phyloP scores from a whole-genome alignment of 495 filamentous ascomycete genomes.

The Talaromyces nanjingensis region DNA sequence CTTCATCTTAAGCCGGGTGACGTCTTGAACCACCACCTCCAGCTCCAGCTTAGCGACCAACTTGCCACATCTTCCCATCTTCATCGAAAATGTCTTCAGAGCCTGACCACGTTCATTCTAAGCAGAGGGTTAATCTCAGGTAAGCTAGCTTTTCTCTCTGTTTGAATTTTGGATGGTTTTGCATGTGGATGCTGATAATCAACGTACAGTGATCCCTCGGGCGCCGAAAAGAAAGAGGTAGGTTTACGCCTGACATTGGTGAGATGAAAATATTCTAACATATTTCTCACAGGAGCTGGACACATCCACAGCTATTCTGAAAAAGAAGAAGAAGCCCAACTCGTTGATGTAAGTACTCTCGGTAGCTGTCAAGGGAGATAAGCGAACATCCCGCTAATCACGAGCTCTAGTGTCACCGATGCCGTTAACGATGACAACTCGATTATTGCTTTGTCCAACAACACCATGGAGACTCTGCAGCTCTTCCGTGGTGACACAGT shows the following conservation, averaged over 20 bases:
- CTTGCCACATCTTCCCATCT: slow-evolving; percentile 1
- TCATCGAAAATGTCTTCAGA: slow-evolving; percentile 53
- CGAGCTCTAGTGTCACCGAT: slow-evolving; percentile 74
- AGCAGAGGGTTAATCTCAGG: slow-evolving; percentile 90
- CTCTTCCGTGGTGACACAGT: slow-evolving; percentile 98
- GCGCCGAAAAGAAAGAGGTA: slow-evolving; percentile 81
- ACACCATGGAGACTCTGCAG: slow-evolving; percentile 97
- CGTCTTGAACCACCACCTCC: background rate
- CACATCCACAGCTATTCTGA: slow-evolving; percentile 93
- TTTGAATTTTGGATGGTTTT: background rate
- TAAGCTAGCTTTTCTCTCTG: slow-evolving; percentile 39
- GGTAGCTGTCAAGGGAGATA: slow-evolving; percentile 2
- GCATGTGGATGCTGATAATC: slow-evolving; percentile 21
- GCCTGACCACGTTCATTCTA: slow-evolving; percentile 62
- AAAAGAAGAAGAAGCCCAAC: slow-evolving; percentile 99
- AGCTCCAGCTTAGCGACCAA: background rate
- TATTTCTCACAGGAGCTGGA: slow-evolving; percentile 62
- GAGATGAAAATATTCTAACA: slow-evolving; percentile 18
- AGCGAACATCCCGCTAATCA: background rate
- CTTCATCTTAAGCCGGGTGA: slow-evolving; percentile 1
- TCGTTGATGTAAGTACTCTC: slow-evolving; percentile 70
- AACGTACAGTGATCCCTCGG: slow-evolving; percentile 70
- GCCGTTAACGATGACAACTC: slow-evolving; percentile 99
- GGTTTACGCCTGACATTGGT: slow-evolving; percentile 18
- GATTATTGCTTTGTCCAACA: slow-evolving; percentile 95